These are phyloP conservation scores for Lactifluus echinatus DNA, from an alignment of 768 basidiomycete genomes.

Conservation along the genomic window DNA sequence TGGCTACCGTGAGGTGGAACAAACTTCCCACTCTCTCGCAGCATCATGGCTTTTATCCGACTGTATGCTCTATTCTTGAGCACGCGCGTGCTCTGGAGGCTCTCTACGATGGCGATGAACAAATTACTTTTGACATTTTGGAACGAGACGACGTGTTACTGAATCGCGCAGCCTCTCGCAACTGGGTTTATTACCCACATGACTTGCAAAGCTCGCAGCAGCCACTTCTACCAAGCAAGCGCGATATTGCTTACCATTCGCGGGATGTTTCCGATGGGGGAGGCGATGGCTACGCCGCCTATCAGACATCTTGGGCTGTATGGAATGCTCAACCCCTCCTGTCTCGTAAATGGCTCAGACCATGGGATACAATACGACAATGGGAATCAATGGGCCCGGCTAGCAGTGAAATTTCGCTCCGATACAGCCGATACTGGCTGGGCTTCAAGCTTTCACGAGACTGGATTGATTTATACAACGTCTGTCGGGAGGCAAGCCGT, in stretches of 20 bases:
- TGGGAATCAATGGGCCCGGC: not conserved
- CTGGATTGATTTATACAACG: conserved; percentile 6
- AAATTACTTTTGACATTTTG: not conserved
- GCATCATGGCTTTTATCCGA: not conserved
- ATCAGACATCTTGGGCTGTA: conserved; percentile 1
- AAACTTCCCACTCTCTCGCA: conserved; percentile 4
- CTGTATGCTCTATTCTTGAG: not conserved
- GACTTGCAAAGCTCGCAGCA: not conserved
- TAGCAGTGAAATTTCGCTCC: not conserved
- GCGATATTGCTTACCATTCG: not conserved
- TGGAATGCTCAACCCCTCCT: not conserved
- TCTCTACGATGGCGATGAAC: not conserved
- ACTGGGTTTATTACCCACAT: not conserved
- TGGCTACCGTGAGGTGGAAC: not conserved
- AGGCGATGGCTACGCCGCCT: not conserved
- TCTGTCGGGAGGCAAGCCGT: not conserved
- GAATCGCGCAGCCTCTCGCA: not conserved
- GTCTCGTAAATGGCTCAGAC: not conserved
- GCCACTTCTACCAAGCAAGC: not conserved
- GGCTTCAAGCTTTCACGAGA: not conserved
- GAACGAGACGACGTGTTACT: not conserved
- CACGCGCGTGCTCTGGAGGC: not conserved
- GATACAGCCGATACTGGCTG: conserved; percentile 11
- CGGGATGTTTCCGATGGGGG: not conserved
- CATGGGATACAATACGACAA: not conserved